phyloP scores from a whole-genome alignment of 163 green algal genomes.

The Picocystis sp. region DNA sequence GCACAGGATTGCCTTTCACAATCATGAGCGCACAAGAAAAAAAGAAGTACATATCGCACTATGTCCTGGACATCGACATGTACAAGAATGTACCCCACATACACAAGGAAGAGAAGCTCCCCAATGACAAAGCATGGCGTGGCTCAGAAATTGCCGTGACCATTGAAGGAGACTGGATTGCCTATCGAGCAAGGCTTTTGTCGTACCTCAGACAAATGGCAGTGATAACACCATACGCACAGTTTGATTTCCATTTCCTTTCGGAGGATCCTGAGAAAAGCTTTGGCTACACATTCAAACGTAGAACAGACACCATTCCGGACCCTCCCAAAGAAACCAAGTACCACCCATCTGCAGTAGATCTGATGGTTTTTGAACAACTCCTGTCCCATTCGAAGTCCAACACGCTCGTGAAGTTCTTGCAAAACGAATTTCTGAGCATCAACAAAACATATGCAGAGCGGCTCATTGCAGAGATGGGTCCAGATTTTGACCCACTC shows the following conservation, averaged over 20 bases:
- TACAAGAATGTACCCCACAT: constrained; percentile 74
- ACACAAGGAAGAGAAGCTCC: constrained; percentile 40
- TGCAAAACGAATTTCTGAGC: constrained; percentile 66
- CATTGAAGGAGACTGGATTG: constrained; percentile 65
- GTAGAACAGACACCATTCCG: constrained; percentile 82
- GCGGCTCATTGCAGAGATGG: constrained; percentile 60
- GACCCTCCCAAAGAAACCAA: constrained; percentile 46
- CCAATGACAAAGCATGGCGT: constrained; percentile 60
- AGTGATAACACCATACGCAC: constrained; percentile 89
- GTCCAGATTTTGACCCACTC: constrained; percentile 5
- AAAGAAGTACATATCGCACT: constrained; percentile 40
- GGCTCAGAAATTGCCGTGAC: constrained; percentile 57
- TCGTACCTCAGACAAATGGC: constrained; percentile 89
- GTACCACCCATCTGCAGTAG: constrained; percentile 71
- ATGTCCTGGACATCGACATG: constrained; percentile 85
- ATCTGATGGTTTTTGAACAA: constrained; percentile 82
- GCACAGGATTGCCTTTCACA: constrained; percentile 79
- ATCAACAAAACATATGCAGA: constrained; percentile 51
- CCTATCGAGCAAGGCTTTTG: constrained; percentile 50
- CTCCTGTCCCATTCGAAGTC: constrained; percentile 33
- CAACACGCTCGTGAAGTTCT: constrained; percentile 52
- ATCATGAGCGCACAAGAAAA: constrained; percentile 38
- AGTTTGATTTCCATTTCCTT: constrained; percentile 60
- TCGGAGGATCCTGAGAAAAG: constrained; percentile 48
- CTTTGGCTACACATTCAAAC: constrained; percentile 40